Percentiles rank a stretch among this genome's conserved stretches.
Conservation (phyloP, 352 stramenopile genomes). For the Globisporangium paddicum region DNA sequence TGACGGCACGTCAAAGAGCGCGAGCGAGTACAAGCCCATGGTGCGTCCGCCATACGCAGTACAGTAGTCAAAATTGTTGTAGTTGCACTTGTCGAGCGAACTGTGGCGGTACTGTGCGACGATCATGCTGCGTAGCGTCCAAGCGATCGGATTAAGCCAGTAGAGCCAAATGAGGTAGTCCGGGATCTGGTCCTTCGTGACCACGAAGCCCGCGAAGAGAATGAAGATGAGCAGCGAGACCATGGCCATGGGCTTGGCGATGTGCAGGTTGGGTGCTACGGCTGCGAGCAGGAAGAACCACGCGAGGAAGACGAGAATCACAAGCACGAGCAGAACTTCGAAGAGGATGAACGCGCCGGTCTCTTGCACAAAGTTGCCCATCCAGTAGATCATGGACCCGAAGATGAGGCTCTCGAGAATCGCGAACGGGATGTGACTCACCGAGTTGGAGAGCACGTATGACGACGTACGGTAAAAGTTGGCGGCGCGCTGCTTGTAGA, state of each 20-base stretch:
- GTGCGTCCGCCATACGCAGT: slow-evolving; percentile 23
- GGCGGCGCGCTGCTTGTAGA: slow-evolving; percentile 85
- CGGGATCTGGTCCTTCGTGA: slow-evolving; percentile 48
- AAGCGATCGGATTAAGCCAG: slow-evolving; percentile 65
- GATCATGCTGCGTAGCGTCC: slow-evolving; percentile 37
- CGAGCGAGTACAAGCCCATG: slow-evolving; percentile 48
- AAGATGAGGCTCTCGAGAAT: slow-evolving; percentile 82
- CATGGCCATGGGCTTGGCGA: slow-evolving; percentile 57
- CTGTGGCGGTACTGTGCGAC: slow-evolving; percentile 43
- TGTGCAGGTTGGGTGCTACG: slow-evolving; percentile 30
- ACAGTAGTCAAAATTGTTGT: slow-evolving; percentile 40
- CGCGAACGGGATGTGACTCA: slow-evolving; percentile 53
- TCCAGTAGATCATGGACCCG: slow-evolving; percentile 84
- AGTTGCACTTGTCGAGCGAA: slow-evolving; percentile 31
- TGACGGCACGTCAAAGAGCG: slow-evolving; percentile 36
- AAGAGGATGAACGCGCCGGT: slow-evolving; percentile 65
- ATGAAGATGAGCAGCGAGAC: slow-evolving; percentile 56
- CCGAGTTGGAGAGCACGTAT: slow-evolving; percentile 63
- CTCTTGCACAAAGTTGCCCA: slow-evolving; percentile 61
- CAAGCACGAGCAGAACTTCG: slow-evolving; percentile 62
- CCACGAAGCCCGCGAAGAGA: slow-evolving; percentile 62
- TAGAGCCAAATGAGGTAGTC: slow-evolving; percentile 66
- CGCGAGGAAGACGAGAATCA: slow-evolving; percentile 39
- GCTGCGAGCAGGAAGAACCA: slow-evolving; percentile 54
- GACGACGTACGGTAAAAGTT: slow-evolving; percentile 86